Base-by-base conservation (phyloP, 2,329 filamentous ascomycete genomes). In the Pseudogymnoascus sp. region DNA sequence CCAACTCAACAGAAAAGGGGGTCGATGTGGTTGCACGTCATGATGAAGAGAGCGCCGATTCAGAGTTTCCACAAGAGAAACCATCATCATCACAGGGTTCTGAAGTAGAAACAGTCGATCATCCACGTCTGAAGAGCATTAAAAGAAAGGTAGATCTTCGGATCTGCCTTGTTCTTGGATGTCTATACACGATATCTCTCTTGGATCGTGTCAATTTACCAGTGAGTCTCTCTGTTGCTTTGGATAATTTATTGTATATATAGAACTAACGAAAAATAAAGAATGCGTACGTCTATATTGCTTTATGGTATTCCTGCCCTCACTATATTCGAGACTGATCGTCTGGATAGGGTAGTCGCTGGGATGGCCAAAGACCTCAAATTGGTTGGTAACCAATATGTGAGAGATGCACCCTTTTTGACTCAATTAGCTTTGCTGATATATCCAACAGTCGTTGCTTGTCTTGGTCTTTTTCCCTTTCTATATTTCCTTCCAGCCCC, bases 81-180 rank as follows among this genome's bases (percentile, higher is more conserved):
- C 43, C 23, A 49, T 28, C 43, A 49, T 28, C 43, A 28, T 49
- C 21, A 6, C 43, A 49, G 43, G 21, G 43, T 9, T 49, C 43
- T n/a, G 43, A 49, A 28, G 21, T n/a, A n/a, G 43, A 49, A 49
- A 28, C 12, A 49, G 9, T 49, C 25, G 43, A 49, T 25, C 43
- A 49, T 49, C 43, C 43, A 25, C 43, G 43, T 28, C 25, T 49
- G 23, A 49, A 49, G n/a, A 25, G 43, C 23, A 49, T 49, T 11
- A 49, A 49, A 49, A 49, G 43, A 25, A 49, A 12, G 3, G 43
- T 49, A 12, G 43, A 49, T 28, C 43, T 49, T 49, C 43, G 43
- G 43, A 49, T 49, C 43, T 49, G 43, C 25, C 43, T 49, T 49
- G 43, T 49, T 49, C 43, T 49, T 28, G 43, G 43, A 49, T 49